A percentile compares a stretch with the other conserved stretches of the same genome.
Evolutionary conservation across 2,329 filamentous ascomycete species (phyloP).

Genomic region (Alternaria consortialis): DNA sequence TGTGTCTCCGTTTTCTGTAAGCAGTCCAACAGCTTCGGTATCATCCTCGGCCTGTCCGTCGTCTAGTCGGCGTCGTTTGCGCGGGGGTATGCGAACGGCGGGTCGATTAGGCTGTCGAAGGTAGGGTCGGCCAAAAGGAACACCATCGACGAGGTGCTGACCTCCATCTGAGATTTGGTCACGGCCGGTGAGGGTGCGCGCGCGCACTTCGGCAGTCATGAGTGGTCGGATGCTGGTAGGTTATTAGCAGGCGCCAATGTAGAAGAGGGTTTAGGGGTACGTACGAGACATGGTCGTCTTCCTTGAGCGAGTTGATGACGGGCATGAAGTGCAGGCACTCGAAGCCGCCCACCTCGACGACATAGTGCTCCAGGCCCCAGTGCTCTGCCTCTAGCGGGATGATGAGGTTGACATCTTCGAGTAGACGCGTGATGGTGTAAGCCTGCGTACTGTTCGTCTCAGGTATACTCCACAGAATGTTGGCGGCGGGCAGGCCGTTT

Average conservation of each 20-base stretch:
- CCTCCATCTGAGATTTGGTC: constrained; percentile 83
- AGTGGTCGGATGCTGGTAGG: constrained; percentile 76
- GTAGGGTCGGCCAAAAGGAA: constrained; percentile 81
- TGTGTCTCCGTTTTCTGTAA: constrained; percentile 20
- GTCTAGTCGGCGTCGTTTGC: constrained; percentile 66
- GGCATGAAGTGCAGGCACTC: constrained; percentile 89
- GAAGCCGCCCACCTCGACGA: constrained; percentile 78
- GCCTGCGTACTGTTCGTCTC: constrained; percentile 41
- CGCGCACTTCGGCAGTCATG: constrained; percentile 75
- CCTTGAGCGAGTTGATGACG: constrained; percentile 74
- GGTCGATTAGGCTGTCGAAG: constrained; percentile 71
- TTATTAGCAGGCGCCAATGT: constrained; percentile 7
- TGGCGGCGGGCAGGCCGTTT: constrained; percentile 46
- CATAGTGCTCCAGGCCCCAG: constrained; percentile 92
- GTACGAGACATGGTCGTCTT: constrained; percentile 85
- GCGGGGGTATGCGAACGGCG: constrained; percentile 73
- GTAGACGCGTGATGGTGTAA: constrained; percentile 75
- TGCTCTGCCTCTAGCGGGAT: constrained; percentile 81
- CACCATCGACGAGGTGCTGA: constrained; percentile 82
- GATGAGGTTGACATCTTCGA: constrained; percentile 80
- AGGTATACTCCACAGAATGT: constrained; percentile 52
- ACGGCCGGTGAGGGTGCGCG: constrained; percentile 77
- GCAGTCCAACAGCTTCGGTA: constrained; percentile 19
- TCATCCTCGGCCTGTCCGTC: constrained; percentile 38
- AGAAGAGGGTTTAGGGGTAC: constrained; percentile 41